Evolutionary conservation across 352 stramenopile species (phyloP).

Genomic region (Phytopythium chamaehyphon): DNA sequence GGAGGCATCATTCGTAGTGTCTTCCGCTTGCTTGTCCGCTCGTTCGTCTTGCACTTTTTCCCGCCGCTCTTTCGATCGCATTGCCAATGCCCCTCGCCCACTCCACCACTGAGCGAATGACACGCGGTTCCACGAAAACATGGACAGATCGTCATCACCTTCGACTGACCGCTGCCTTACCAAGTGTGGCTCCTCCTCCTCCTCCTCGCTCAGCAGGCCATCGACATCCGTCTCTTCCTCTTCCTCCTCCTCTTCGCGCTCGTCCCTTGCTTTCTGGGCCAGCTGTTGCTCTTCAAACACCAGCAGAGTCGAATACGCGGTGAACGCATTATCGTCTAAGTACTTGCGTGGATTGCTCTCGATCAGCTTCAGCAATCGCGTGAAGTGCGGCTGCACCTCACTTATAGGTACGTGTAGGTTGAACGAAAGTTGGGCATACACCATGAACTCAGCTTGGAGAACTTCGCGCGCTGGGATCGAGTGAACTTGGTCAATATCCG

Average conservation of each 20-base stretch:
- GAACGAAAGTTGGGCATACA: slow-evolving; percentile 89
- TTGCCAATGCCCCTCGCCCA: slow-evolving; percentile 23
- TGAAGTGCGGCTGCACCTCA: slow-evolving; percentile 86
- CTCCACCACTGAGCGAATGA: slow-evolving; percentile 81
- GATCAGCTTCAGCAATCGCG: slow-evolving; percentile 77
- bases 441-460: slow-evolving; percentile 86
- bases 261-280: slow-evolving; percentile 6
- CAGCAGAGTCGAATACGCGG: slow-evolving; percentile 66
- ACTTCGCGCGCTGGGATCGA: slow-evolving; percentile 80
- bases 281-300: slow-evolving; percentile 55
- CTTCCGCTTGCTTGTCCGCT: background rate
- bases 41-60: background rate
- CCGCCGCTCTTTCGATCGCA: background rate
- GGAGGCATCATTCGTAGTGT: background rate
- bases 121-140: slow-evolving; percentile 72
- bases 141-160: slow-evolving; percentile 20
- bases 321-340: slow-evolving; percentile 82
- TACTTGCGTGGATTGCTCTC: slow-evolving; percentile 89
- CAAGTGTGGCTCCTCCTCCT: slow-evolving; percentile 24
- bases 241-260: slow-evolving; percentile 18
- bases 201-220: slow-evolving; percentile 65
- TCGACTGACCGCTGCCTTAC: background rate
- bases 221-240: slow-evolving; percentile 70
- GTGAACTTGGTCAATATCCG: slow-evolving; percentile 76
- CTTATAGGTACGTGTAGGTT: slow-evolving; percentile 75